Conservation (phyloP, 2,329 filamentous ascomycete genomes). For the Cladosporium oxysporum region DNA sequence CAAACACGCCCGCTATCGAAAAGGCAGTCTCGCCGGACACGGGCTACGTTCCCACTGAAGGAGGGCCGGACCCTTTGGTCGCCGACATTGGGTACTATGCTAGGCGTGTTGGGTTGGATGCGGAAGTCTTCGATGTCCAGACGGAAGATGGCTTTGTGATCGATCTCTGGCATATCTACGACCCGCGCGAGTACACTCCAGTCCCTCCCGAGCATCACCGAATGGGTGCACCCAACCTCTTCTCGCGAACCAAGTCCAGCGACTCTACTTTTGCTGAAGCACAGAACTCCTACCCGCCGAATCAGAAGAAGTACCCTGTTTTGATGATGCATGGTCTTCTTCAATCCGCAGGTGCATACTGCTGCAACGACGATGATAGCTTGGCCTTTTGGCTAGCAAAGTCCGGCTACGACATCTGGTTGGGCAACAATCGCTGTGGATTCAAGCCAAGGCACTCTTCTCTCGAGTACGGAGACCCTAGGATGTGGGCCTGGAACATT, state of each 20-base stretch:
- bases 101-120: slow-evolving; percentile 79
- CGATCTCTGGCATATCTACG: slow-evolving; percentile 84
- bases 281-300: slow-evolving; percentile 38
- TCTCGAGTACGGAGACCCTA: slow-evolving; percentile 72
- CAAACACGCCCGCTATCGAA: slow-evolving; percentile 46
- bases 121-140: slow-evolving; percentile 80
- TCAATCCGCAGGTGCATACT: slow-evolving; percentile 86
- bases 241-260: slow-evolving; percentile 39
- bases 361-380: slow-evolving; percentile 84
- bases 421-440: slow-evolving; percentile 90
- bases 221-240: slow-evolving; percentile 63
- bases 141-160: slow-evolving; percentile 95
- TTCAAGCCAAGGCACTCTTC: slow-evolving; percentile 74
- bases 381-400: slow-evolving; percentile 92
- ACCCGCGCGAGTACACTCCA: slow-evolving; percentile 70
- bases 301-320: slow-evolving; percentile 70
- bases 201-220: slow-evolving; percentile 48
- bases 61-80: slow-evolving; percentile 74
- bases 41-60: slow-evolving; percentile 74
- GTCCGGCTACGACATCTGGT: slow-evolving; percentile 90
- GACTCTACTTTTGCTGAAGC: slow-evolving; percentile 35
- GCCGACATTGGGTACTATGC: slow-evolving; percentile 87
- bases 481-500: slow-evolving; percentile 98
- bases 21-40: slow-evolving; percentile 42
- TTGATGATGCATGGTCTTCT: slow-evolving; percentile 85